A percentile compares a stretch with the other conserved stretches of the same genome.
These are phyloP conservation scores for Serpula lacrymans DNA, from an alignment of 768 basidiomycete genomes.

Conservation along the genomic window DNA sequence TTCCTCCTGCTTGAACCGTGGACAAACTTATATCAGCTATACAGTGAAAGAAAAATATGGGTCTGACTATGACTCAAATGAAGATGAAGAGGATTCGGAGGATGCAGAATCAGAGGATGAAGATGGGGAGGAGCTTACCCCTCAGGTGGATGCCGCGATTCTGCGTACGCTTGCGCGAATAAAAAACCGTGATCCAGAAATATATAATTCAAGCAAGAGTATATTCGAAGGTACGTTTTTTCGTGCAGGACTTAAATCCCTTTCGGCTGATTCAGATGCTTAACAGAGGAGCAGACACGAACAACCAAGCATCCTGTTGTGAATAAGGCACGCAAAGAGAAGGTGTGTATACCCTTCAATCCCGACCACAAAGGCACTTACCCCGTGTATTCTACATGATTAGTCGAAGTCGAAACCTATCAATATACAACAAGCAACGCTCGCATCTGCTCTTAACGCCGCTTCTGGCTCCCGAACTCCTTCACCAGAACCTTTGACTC, in stretches of 20 bases:
- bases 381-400: constrained; percentile 2
- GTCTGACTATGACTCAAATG: constrained; percentile 55
- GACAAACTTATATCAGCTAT: neutral
- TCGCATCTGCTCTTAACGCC: constrained; percentile 54
- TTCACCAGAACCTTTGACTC: constrained; percentile 53
- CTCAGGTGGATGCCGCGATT: constrained; percentile 91
- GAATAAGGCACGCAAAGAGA: constrained; percentile 41
- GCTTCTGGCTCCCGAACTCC: constrained; percentile 58
- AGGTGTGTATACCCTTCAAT: constrained; percentile 34
- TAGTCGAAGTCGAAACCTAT: constrained; percentile 59
- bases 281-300: constrained; percentile 62
- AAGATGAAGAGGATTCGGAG: constrained; percentile 62
- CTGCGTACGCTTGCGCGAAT: constrained; percentile 87
- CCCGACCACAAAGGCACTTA: neutral
- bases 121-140: constrained; percentile 92
- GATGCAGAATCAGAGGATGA: constrained; percentile 86
- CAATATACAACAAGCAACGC: constrained; percentile 69
- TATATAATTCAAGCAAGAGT: constrained; percentile 68
- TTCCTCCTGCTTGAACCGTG: constrained; percentile 9
- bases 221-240: constrained; percentile 73
- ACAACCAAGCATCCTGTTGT: constrained; percentile 23
- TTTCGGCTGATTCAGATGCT: constrained; percentile 6
- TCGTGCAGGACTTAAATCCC: too few species aligned
- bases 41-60: constrained; percentile 88
- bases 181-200: constrained; percentile 74